phyloP scores from a whole-genome alignment of 257 asterid genomes.

The Solanum virginianum region DNA sequence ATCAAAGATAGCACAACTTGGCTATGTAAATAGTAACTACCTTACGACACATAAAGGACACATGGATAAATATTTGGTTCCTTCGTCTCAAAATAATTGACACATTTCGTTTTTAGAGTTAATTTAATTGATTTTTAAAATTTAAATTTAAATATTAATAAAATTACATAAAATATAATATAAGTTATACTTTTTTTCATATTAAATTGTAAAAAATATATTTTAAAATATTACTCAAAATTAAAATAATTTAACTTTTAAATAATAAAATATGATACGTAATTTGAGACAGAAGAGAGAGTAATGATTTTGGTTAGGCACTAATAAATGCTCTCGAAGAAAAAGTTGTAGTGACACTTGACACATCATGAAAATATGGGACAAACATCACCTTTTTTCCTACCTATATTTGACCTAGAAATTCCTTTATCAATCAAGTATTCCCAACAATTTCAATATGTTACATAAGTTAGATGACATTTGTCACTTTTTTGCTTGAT shows the following conservation, averaged over 20 bases:
- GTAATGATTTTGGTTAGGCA: neutral
- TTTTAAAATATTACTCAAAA: neutral
- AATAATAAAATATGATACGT: neutral
- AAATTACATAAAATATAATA: neutral
- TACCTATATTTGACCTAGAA: neutral
- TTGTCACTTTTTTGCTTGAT: neutral
- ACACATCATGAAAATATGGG: neutral
- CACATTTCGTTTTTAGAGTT: neutral
- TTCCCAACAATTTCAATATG: neutral
- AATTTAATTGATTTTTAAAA: neutral
- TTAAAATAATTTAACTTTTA: neutral
- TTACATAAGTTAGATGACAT: neutral
- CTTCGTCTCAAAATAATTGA: neutral
- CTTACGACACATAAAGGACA: neutral
- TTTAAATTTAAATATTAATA: neutral
- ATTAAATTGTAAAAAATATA: neutral
- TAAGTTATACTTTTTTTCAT: neutral
- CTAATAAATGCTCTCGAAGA: neutral
- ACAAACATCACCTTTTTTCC: neutral
- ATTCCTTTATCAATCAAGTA: neutral
- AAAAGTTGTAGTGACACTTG: neutral
- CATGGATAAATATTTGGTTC: neutral
- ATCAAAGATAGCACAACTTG: neutral
- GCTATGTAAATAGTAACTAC: neutral
- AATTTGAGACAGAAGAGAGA: rapidly evolving